Conservation (phyloP, 192 early-diverging fungal species). For the Backusella macrospora region DNA sequence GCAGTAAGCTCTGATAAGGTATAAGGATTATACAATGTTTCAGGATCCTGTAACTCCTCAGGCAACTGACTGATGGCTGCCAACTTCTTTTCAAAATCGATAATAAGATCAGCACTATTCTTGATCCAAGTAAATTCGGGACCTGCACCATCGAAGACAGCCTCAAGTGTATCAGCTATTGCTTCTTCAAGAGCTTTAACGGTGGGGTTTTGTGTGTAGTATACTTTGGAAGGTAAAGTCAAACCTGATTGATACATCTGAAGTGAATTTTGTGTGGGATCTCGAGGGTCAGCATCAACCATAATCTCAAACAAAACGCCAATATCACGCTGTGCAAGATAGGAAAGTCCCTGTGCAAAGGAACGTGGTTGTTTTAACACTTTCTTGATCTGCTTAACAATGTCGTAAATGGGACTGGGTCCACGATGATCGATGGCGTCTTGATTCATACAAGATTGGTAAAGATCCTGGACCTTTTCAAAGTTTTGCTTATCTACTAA, state of each 20-base stretch:
- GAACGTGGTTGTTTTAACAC: neutral
- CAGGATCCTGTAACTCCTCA: conserved; percentile 53
- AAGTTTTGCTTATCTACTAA: conserved; percentile 59
- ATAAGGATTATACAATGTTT: conserved; percentile 54
- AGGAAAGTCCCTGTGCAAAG: conserved; percentile 15
- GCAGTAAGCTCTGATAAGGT: conserved; percentile 38
- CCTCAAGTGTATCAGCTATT: conserved; percentile 50
- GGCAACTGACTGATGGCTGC: conserved; percentile 52
- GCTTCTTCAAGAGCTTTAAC: conserved; percentile 42
- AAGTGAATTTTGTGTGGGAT: conserved; percentile 60
- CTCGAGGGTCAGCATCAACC: conserved; percentile 57
- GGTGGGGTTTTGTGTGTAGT: conserved; percentile 59
- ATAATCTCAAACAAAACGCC: conserved; percentile 53
- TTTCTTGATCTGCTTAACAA: conserved; percentile 44
- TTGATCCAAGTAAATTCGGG: conserved; percentile 26
- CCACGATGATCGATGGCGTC: conserved; percentile 43
- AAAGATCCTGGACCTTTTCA: conserved; percentile 60
- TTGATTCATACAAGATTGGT: conserved; percentile 62
- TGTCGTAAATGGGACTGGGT: conserved; percentile 45
- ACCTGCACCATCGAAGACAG: conserved; percentile 26
- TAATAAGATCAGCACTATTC: conserved; percentile 40
- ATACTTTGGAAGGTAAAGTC: conserved; percentile 66
- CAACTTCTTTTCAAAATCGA: conserved; percentile 62
- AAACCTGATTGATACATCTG: conserved; percentile 58
- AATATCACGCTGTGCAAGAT: conserved; percentile 24